Conservation (phyloP, 2,329 filamentous ascomycete species). For the Alternaria longipes region DNA sequence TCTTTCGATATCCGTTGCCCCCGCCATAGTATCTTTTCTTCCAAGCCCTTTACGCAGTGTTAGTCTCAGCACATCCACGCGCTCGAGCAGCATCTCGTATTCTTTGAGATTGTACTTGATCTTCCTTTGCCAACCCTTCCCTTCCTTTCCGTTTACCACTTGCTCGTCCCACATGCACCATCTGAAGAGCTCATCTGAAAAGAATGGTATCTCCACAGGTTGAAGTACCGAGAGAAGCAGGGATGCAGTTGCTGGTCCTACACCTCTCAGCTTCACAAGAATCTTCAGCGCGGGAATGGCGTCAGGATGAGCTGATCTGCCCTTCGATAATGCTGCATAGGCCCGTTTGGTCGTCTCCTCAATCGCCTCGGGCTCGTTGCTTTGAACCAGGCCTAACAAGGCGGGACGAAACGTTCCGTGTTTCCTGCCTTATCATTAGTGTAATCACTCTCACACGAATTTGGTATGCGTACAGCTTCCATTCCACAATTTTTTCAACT, state of each 20-base stretch:
- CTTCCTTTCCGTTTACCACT: conserved; percentile 10
- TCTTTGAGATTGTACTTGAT: conserved; percentile 78
- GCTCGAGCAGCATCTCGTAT: conserved; percentile 66
- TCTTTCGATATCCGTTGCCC: conserved; percentile 28
- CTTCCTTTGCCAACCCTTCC: conserved; percentile 58
- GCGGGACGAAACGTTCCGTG: conserved; percentile 62
- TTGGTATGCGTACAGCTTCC: conserved; percentile 47
- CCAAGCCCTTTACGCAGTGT: conserved; percentile 56
- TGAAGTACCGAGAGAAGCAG: conserved; percentile 74
- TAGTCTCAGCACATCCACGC: conserved; percentile 37
- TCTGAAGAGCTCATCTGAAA: conserved; percentile 80
- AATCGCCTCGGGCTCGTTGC: conserved; percentile 65
- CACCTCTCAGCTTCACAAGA: conserved; percentile 71
- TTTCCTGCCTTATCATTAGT: conserved; percentile 43
- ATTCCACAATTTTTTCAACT: conserved; percentile 49
- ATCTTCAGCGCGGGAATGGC: conserved; percentile 57
- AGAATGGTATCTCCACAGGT: conserved; percentile 71
- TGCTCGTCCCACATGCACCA: conserved; percentile 70
- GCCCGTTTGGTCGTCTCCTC: conserved; percentile 62
- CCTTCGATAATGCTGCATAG: conserved; percentile 47
- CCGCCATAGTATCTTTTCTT: conserved; percentile 41
- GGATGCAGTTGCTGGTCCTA: conserved; percentile 82
- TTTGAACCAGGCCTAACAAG: conserved; percentile 60
- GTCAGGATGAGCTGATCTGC: background rate
- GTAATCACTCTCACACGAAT: background rate